Percentiles rank a stretch among this genome's conserved stretches.
These are phyloP conservation scores for Metarhizium album DNA, from an alignment of 2,329 filamentous ascomycete species.

Conservation along the genomic window DNA sequence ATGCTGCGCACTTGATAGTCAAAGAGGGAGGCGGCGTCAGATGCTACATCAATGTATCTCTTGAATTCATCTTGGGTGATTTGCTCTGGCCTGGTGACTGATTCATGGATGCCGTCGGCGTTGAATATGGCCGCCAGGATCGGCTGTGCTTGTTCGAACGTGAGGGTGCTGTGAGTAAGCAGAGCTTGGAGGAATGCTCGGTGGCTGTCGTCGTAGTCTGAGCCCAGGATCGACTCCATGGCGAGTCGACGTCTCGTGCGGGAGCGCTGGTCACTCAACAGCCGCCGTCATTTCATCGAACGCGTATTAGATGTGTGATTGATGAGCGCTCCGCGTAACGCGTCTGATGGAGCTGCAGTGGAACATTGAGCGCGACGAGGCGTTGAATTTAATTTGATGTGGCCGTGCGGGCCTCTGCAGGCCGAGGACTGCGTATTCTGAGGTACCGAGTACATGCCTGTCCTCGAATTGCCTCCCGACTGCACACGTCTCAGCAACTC, in stretches of 20 bases:
- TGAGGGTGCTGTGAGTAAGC: slow-evolving; percentile 67
- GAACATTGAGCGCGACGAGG: background rate
- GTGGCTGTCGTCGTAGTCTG: slow-evolving; percentile 50
- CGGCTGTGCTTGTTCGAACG: slow-evolving; percentile 59
- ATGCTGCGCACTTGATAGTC: slow-evolving; percentile 79
- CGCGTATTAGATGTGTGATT: too few species aligned
- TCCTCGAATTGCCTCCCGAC: too few species aligned
- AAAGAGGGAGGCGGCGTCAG: slow-evolving; percentile 62
- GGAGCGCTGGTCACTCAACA: background rate
- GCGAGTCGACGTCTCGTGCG: background rate
- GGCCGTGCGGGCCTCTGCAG: too few species aligned
- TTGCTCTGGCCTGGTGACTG: slow-evolving; percentile 43
- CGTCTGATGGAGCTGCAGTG: background rate
- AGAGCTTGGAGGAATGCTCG: slow-evolving; percentile 88
- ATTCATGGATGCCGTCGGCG: slow-evolving; percentile 29
- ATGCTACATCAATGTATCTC: slow-evolving; percentile 58
- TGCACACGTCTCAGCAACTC: too few species aligned
- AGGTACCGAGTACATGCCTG: too few species aligned
- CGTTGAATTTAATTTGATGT: background rate
- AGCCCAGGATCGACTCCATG: slow-evolving; percentile 20
- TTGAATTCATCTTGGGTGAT: slow-evolving; percentile 59
- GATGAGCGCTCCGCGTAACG: too few species aligned
- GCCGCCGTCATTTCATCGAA: too few species aligned
- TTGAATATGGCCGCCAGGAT: slow-evolving; percentile 69
- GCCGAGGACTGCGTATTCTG: too few species aligned